Evolutionary conservation across 2,329 filamentous ascomycete species (phyloP).

Genomic region (Ceratocystis smalleyi): DNA sequence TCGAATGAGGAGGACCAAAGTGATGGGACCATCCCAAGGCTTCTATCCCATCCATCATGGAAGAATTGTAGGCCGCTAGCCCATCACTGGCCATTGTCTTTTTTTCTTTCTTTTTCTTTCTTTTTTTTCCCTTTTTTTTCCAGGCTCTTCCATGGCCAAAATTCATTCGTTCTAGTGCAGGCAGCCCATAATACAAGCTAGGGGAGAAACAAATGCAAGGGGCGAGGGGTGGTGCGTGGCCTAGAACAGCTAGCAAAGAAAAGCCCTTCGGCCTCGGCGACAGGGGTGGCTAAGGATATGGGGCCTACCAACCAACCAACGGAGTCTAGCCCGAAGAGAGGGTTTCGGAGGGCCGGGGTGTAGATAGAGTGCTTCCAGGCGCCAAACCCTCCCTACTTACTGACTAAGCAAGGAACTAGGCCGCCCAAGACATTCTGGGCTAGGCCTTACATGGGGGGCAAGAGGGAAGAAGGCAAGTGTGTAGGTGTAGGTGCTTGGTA

Average conservation of each 20-base stretch:
- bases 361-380: not conserved
- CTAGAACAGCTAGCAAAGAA: not conserved
- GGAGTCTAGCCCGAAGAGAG: not conserved
- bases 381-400: not conserved
- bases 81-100: not conserved
- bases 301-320: not conserved
- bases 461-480: not conserved
- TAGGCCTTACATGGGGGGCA: not conserved
- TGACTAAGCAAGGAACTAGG: slow-evolving; percentile 1
- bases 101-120: not conserved
- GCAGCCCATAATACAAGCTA: not conserved
- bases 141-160: not conserved
- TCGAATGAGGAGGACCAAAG: not conserved
- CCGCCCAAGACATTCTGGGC: not conserved
- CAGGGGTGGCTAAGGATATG: not conserved
- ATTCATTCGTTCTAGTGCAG: not conserved
- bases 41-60: no score
- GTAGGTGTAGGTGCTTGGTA: no score
- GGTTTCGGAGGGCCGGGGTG: not conserved
- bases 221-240: not conserved
- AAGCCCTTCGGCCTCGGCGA: not conserved
- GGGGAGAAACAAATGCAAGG: not conserved
- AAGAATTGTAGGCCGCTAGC: not conserved
- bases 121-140: not conserved
- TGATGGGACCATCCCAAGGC: no score